Evolutionary conservation across 371 early-diverging fungal genomes (phyloP).

Genomic region (Rhizomucor pusillus): DNA sequence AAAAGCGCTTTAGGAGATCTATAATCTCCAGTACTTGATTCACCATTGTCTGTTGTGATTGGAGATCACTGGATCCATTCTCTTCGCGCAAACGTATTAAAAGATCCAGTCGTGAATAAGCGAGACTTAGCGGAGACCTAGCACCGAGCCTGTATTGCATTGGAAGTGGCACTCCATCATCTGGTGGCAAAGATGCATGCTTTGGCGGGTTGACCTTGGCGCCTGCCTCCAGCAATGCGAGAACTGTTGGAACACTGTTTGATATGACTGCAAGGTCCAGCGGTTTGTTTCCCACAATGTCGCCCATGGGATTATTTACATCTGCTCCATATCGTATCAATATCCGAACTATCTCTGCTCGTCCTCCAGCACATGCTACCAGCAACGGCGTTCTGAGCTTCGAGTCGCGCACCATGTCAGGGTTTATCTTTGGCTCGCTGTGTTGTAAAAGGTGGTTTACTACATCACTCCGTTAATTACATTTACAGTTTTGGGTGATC

Average conservation of each 20-base stretch:
- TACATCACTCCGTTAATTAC: slow-evolving; percentile 8
- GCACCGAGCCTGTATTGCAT: slow-evolving; percentile 11
- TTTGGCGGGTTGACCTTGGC: slow-evolving; percentile 16
- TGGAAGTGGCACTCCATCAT: slow-evolving; percentile 14
- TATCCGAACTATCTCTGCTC: slow-evolving; percentile 31
- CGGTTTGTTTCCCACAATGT: slow-evolving; percentile 47
- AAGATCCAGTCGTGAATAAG: slow-evolving; percentile 37
- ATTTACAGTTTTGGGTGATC: not conserved
- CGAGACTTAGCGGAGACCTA: slow-evolving; percentile 35
- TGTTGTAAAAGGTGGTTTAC: slow-evolving; percentile 28
- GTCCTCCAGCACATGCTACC: slow-evolving; percentile 46
- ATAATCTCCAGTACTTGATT: slow-evolving; percentile 36
- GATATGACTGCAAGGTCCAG: slow-evolving; percentile 46
- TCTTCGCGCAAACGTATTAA: slow-evolving; percentile 17
- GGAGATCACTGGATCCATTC: slow-evolving; percentile 8
- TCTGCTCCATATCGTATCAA: slow-evolving; percentile 39
- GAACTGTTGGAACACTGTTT: slow-evolving; percentile 42
- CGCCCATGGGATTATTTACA: slow-evolving; percentile 45
- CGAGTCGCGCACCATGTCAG: slow-evolving; percentile 43
- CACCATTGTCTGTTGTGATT: slow-evolving; percentile 4
- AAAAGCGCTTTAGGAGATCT: slow-evolving; percentile 32
- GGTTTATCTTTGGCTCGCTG: slow-evolving; percentile 27
- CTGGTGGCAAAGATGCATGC: not conserved
- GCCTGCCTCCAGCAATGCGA: slow-evolving; percentile 41
- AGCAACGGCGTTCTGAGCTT: slow-evolving; percentile 45